Evolutionary conservation across 768 basidiomycete species (phyloP), one percentile per base, ranked within the genome.

Genomic region (Gloeostereum incarnatum): DNA sequence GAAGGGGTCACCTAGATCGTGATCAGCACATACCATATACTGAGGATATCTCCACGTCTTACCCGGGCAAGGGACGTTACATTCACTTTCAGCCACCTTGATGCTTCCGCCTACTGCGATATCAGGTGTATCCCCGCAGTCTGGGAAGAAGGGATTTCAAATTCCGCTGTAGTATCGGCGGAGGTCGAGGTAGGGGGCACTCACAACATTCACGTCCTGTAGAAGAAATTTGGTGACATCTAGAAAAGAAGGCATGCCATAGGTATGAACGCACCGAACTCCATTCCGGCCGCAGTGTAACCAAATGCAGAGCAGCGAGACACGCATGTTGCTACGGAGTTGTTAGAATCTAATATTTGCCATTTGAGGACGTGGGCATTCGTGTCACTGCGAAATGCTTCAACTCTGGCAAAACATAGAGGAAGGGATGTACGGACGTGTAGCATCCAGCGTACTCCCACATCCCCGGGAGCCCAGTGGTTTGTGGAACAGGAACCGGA

Each of bases 371-470:
- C 60, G 27, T 71, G 67, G 11, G 40, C 52, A 17, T 59, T 55
- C 5, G 52, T 56, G 50, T 84, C 82, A 19, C 41, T 19, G 7
- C 14, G 22, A 6, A 23, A 20, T 19, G 5, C 13, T 5, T 3
- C 23, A 8, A 18, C 22, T 21, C n/a, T 20, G 14, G 19, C 13
- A 20, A 20, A 6, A 35, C 19, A 3, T 16, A 14, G 34, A 35
- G 26, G 19, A 34, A n/a, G n/a, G n/a, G 24, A 9, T n/a, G 4
- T 3, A 55, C 75, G 39, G 46, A 84, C 82, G 65, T 48, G 31
- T 85, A 61, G 49, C 85, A 89, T 8, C 80, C 82, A 19, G 73
- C 56, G 54, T 84, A 86, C 20, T 50, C 21, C 74, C 75, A 89
- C 23, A 71, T 52, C 14, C 75, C 75, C 2, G 82, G 81, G 20